Conservation (phyloP, 805 yeast genomes). For the Candida nemodendra region DNA sequence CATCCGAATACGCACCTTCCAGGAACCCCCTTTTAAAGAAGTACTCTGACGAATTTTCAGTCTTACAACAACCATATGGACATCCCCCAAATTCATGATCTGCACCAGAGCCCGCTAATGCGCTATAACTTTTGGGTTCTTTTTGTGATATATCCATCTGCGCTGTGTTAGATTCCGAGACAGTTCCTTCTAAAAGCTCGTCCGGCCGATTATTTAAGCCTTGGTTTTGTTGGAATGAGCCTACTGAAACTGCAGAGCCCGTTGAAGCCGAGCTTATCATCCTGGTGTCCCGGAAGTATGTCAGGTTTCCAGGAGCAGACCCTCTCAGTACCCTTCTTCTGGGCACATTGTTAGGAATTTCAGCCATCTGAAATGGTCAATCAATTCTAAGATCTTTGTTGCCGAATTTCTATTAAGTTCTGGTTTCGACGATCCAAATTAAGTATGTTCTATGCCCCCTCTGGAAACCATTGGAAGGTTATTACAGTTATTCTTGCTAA, state of each 20-base stretch:
- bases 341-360: slow-evolving; percentile 10
- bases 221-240: not conserved
- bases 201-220: too few relatives aligned
- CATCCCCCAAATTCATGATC: slow-evolving; percentile 15
- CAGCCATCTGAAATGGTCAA: too few relatives aligned
- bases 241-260: not conserved
- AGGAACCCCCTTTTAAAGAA: slow-evolving; percentile 40
- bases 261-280: not conserved
- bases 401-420: too few relatives aligned
- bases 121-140: too few relatives aligned
- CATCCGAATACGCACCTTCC: slow-evolving; percentile 49
- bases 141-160: too few relatives aligned
- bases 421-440: too few relatives aligned
- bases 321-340: slow-evolving; percentile 17
- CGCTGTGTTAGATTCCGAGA: not conserved
- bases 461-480: too few relatives aligned
- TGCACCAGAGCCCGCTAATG: not conserved
- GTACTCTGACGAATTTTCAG: slow-evolving; percentile 26
- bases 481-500: too few relatives aligned
- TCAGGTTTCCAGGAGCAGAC: slow-evolving; percentile 22
- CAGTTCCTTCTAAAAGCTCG: too few relatives aligned
- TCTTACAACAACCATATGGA: slow-evolving; percentile 30
- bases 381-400: too few relatives aligned
- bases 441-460: too few relatives aligned
- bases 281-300: slow-evolving; percentile 16